Base-by-base conservation (phyloP, 2,329 filamentous ascomycete genomes). In the Microcyclospora tardicrescens region DNA sequence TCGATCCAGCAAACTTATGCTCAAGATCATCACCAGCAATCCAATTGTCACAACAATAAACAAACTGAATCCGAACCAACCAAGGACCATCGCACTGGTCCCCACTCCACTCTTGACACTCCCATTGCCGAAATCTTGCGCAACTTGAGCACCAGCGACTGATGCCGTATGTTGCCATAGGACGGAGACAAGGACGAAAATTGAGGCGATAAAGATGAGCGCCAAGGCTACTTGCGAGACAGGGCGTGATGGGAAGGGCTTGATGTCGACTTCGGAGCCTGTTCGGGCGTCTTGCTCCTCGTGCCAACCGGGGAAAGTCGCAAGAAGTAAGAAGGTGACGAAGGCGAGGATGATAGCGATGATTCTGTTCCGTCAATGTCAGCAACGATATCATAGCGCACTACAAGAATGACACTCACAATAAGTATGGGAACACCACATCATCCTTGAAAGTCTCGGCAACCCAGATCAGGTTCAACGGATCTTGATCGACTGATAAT, bases 261-360 rank as follows among this genome's bases (percentile, higher is more conserved):
- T 93, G 58, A 94, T 81, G 63, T 94, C 85, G 54, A 84, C 78
- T 53, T 93, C 86, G 35, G 79, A 85, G 37, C 86, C 87, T 38
- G 64, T 68, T 28, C 75, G 71, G 29, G 73, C 77, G 61, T 91
- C 83, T 47, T 79, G 74, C 63, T 93, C 85, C 62, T 94, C 85
- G 63, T 96, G 87, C 85, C 91, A 98, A 47, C 87, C 87, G 1
- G 91, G 91, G 65, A 96, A 98, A 28, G 91, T 96, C 39, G 87
- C 89, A 38, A 98, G 79, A 32, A 98, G 76, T 45, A 98, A 74
- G 60, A 98, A 84, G 61, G 86, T 94, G 62, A 96, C 73, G 66
- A 96, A 96, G 51, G 91, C 87, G 56, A 98, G 86, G 60, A 98
- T 84, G 58, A 96, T 87, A 57, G 24, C 91, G 56, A 98, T 87